Conservation (phyloP, 2,329 filamentous ascomycete species). For the Moelleriella libera region DNA sequence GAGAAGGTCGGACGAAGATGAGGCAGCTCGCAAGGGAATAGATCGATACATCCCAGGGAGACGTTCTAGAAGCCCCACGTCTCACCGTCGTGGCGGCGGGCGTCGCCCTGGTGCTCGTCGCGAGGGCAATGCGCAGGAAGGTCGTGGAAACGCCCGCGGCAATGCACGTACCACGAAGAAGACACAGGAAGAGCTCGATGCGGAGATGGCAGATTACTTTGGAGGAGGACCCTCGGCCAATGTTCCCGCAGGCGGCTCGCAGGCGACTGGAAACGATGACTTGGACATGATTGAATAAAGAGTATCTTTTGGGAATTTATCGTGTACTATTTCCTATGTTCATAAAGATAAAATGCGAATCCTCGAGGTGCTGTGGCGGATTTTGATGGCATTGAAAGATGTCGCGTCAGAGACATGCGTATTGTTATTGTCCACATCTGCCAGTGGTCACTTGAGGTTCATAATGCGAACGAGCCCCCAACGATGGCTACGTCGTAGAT, state of each 20-base stretch:
- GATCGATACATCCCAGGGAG: constrained; percentile 65
- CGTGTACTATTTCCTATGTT: too few relatives aligned
- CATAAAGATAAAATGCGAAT: too few relatives aligned
- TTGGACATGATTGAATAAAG: constrained; percentile 56
- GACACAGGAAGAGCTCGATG: constrained; percentile 83
- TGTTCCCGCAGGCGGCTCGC: constrained; percentile 23
- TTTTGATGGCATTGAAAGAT: too few relatives aligned
- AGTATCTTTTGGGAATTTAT: neutral
- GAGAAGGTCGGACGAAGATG: constrained; percentile 33
- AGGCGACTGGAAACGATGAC: constrained; percentile 31
- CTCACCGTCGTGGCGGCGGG: constrained; percentile 34
- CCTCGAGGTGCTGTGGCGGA: too few relatives aligned
- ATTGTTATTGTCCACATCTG: too few relatives aligned
- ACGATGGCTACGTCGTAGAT: too few relatives aligned
- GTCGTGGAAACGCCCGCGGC: constrained; percentile 18
- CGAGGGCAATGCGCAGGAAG: constrained; percentile 20
- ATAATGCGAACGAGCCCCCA: too few relatives aligned
- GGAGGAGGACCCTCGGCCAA: constrained; percentile 23
- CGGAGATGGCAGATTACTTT: constrained; percentile 96
- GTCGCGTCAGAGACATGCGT: too few relatives aligned
- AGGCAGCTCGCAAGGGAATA: constrained; percentile 51
- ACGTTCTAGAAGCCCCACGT: constrained; percentile 44
- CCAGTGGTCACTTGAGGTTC: too few relatives aligned
- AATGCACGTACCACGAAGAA: constrained; percentile 52
- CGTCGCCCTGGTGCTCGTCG: constrained; percentile 35